Percentiles rank a stretch among this genome's conserved stretches.
These are phyloP conservation scores for Diophrys appendiculata DNA, from an alignment of 73 alveolate species.

Conservation along the genomic window DNA sequence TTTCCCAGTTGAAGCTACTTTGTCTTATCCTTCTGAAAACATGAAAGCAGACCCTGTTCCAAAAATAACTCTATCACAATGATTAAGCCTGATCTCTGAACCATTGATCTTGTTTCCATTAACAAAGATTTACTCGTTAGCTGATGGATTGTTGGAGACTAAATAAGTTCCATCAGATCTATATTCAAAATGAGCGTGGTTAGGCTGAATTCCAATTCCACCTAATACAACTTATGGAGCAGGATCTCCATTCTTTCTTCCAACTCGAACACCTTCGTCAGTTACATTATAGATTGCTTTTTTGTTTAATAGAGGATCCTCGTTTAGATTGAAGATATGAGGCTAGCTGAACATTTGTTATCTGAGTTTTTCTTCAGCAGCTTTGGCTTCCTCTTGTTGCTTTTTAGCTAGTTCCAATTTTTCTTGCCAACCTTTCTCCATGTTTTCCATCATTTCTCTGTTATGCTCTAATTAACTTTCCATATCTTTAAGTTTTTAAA, in stretches of 20 bases:
- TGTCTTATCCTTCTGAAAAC: conserved; percentile 50
- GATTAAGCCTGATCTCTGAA: conserved; percentile 46
- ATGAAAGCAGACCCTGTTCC: conserved; percentile 72
- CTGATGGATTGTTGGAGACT: conserved; percentile 45
- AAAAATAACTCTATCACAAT: conserved; percentile 75
- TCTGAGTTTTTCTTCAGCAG: conserved; percentile 22
- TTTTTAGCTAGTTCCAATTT: conserved; percentile 68
- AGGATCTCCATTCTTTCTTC: conserved; percentile 71
- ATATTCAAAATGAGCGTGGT: conserved; percentile 70
- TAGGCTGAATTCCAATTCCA: conserved; percentile 76
- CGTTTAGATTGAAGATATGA: conserved; percentile 88
- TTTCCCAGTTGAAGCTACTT: conserved; percentile 20
- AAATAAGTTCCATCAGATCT: conserved; percentile 56
- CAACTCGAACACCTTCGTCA: conserved; percentile 52
- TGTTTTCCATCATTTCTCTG: conserved; percentile 42
- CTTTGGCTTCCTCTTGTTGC: conserved; percentile 66
- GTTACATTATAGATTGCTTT: conserved; percentile 50
- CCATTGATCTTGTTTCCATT: conserved; percentile 72
- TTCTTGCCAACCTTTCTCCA: conserved; percentile 62
- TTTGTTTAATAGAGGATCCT: conserved; percentile 82
- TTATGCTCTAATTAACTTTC: conserved; percentile 50
- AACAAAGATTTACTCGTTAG: conserved; percentile 66
- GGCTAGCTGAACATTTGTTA: conserved; percentile 66
- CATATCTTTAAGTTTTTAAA: conserved; percentile 48
- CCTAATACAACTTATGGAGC: conserved; percentile 59